phyloP scores from a whole-genome alignment of 148 eudicot species.

The Rhododendron simsii region DNA sequence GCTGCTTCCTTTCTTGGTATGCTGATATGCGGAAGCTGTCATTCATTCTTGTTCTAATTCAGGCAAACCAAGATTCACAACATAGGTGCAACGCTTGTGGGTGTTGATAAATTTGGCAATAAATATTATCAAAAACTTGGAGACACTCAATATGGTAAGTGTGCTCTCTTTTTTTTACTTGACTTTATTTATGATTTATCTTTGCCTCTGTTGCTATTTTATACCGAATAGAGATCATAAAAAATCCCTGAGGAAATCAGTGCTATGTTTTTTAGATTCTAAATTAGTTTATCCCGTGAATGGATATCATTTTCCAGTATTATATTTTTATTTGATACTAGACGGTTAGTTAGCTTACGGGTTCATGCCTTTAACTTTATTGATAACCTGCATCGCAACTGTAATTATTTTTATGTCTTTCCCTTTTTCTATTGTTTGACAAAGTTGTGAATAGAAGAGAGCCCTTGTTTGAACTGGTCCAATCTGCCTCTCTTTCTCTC shows the following conservation, averaged over 20 bases:
- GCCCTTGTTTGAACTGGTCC: background rate
- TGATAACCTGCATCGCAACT: background rate
- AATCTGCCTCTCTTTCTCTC: background rate
- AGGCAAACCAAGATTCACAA: conserved; percentile 99
- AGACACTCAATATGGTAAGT: conserved; percentile 73
- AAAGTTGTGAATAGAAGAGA: background rate
- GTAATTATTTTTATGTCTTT: background rate
- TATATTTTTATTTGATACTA: background rate
- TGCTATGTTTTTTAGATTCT: background rate
- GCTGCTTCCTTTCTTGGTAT: background rate
- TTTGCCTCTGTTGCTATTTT: background rate
- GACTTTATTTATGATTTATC: background rate
- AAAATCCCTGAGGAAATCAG: background rate
- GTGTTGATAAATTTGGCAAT: conserved; percentile 91
- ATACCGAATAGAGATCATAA: background rate
- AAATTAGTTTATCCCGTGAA: background rate
- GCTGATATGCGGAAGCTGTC: background rate
- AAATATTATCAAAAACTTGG: conserved; percentile 82
- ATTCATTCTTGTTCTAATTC: conserved; percentile 20
- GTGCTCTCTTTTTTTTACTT: background rate
- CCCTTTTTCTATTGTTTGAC: background rate
- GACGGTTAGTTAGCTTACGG: background rate
- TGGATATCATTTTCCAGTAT: background rate
- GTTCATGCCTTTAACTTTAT: background rate
- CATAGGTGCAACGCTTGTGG: conserved; percentile 85